These are phyloP conservation scores for Shiraia bambusicola DNA, from an alignment of 2,329 filamentous ascomycete species.

Conservation along the genomic window DNA sequence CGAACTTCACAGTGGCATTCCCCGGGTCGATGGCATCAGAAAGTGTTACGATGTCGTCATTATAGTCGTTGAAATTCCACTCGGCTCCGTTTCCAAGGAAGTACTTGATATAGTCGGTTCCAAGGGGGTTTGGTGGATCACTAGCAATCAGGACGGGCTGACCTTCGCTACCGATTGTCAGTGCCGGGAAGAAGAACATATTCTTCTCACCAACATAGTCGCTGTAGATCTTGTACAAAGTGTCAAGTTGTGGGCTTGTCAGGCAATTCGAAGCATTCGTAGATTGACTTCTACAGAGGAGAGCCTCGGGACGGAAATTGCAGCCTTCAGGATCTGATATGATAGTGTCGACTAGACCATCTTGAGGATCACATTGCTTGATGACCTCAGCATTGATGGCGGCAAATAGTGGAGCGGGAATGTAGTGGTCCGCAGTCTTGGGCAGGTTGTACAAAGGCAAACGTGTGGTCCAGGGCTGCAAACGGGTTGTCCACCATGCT, in stretches of 20 bases:
- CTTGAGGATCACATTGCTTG: conserved; percentile 54
- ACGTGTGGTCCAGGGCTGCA: conserved; percentile 50
- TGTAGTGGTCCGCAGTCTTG: conserved; percentile 47
- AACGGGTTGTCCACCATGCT: conserved; percentile 54
- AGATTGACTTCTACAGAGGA: conserved; percentile 42
- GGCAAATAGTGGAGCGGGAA: conserved; percentile 48
- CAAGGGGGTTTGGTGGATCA: conserved; percentile 40
- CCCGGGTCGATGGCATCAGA: conserved; percentile 49
- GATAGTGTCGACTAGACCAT: conserved; percentile 52
- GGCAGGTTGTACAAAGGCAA: conserved; percentile 54
- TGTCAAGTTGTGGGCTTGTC: conserved; percentile 46
- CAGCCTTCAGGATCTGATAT: conserved; percentile 50
- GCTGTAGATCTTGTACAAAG: conserved; percentile 47
- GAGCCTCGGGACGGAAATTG: conserved; percentile 44
- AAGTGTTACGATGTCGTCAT: conserved; percentile 43
- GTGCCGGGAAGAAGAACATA: conserved; percentile 46
- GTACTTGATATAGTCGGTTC: conserved; percentile 46
- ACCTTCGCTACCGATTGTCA: conserved; percentile 43
- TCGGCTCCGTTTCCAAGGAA: conserved; percentile 43
- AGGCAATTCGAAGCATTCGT: conserved; percentile 45
- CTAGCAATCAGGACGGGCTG: conserved; percentile 44
- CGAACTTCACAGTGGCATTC: conserved; percentile 53
- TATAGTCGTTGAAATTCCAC: conserved; percentile 45
- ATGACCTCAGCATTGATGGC: conserved; percentile 48
- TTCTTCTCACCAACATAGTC: conserved; percentile 47